Evolutionary conservation across 495 filamentous ascomycete species (phyloP).

Genomic region (Apodospora peruviana): DNA sequence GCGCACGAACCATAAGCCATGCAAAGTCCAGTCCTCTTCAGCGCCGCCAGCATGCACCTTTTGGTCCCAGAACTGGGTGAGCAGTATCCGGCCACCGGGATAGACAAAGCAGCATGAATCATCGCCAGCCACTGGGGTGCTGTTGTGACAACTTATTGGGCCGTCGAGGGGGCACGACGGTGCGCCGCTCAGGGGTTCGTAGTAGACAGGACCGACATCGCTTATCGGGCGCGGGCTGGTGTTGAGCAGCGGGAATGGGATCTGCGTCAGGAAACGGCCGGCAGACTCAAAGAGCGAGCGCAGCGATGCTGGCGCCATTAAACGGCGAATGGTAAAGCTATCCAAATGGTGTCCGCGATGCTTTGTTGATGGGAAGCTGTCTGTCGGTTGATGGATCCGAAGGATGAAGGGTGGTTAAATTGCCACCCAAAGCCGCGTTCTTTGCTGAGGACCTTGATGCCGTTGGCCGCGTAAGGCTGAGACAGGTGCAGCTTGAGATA

Average conservation of each 20-base stretch:
- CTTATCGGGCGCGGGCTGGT: not conserved
- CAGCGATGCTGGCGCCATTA: not conserved
- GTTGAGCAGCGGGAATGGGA: constrained; percentile 3
- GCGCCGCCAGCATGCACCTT: constrained; percentile 61
- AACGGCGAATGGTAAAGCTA: too few relatives aligned
- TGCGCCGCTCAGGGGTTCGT: constrained; percentile 30
- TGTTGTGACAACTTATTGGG: constrained; percentile 45
- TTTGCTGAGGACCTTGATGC: too few relatives aligned
- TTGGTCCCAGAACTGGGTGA: constrained; percentile 86
- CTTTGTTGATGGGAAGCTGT: too few relatives aligned
- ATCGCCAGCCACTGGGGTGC: constrained; percentile 36
- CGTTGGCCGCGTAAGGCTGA: too few relatives aligned
- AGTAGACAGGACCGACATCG: constrained; percentile 10
- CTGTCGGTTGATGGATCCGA: too few relatives aligned
- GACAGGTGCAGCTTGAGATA: too few relatives aligned
- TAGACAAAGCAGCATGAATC: constrained; percentile 79
- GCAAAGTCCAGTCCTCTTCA: constrained; percentile 76
- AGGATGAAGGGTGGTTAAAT: too few relatives aligned
- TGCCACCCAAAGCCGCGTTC: too few relatives aligned
- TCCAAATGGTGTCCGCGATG: too few relatives aligned
- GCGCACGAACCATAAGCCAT: constrained; percentile 65
- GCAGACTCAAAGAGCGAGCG: constrained; percentile 11
- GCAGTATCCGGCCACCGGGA: constrained; percentile 70
- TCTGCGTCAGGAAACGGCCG: constrained; percentile 9
- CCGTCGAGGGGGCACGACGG: constrained; percentile 40